Conservation (phyloP, 495 filamentous ascomycete species). For the Penicillium paradoxum region DNA sequence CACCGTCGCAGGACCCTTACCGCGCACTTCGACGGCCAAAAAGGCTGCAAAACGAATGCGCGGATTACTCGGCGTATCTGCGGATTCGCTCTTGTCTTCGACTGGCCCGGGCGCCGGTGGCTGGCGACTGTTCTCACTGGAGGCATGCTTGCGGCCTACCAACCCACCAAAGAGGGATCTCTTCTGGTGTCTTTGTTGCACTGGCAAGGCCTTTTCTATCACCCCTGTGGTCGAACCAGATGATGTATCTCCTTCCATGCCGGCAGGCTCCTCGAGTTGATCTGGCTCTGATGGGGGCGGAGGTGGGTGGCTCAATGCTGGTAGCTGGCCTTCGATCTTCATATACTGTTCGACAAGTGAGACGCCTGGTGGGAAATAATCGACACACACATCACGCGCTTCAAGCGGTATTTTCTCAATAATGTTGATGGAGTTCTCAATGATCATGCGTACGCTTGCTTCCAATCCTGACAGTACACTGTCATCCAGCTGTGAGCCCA, state of each 20-base stretch:
- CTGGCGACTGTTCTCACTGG: conserved; percentile 6
- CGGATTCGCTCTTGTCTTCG: conserved; percentile 12
- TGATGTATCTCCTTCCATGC: conserved; percentile 40
- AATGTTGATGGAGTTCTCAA: conserved; percentile 86
- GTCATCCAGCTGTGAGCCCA: conserved; percentile 69
- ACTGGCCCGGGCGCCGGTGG: neutral
- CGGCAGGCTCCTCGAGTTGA: conserved; percentile 16
- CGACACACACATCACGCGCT: conserved; percentile 82
- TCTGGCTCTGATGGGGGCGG: conserved; percentile 21
- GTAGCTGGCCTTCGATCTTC: conserved; percentile 77
- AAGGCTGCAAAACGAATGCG: conserved; percentile 79
- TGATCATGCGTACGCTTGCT: conserved; percentile 79
- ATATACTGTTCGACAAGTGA: conserved; percentile 63
- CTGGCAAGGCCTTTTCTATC: conserved; percentile 26
- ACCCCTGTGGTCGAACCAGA: conserved; percentile 25
- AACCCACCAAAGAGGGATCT: conserved; percentile 47
- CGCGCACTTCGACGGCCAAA: conserved; percentile 76
- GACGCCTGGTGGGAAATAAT: conserved; percentile 73
- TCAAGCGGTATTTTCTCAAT: conserved; percentile 83
- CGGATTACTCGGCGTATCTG: conserved; percentile 11
- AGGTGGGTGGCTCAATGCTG: conserved; percentile 57
- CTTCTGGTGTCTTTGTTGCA: conserved; percentile 13
- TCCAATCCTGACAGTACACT: conserved; percentile 73
- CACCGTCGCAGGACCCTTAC: conserved; percentile 57
- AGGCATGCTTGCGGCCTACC: conserved; percentile 35